phyloP scores from a whole-genome alignment of 495 filamentous ascomycete species.

The Tuber aestivum region DNA sequence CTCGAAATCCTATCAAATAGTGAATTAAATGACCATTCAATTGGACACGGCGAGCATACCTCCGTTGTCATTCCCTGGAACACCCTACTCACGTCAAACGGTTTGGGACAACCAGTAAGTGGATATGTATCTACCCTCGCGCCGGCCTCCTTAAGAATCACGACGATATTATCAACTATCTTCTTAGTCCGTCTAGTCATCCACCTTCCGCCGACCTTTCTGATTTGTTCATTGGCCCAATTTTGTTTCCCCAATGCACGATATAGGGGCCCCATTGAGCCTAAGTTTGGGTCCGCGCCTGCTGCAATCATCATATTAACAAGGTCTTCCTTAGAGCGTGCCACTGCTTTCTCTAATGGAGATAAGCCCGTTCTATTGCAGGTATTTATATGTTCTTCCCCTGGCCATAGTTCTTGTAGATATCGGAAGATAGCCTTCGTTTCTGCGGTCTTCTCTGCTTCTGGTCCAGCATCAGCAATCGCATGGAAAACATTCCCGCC shows the following conservation, averaged over 20 bases:
- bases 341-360: neutral
- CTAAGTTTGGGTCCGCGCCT: neutral
- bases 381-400: neutral
- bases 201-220: neutral
- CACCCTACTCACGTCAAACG: neutral
- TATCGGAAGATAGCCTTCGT: neutral
- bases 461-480: neutral
- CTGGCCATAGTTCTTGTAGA: neutral
- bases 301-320: slow-evolving; percentile 1
- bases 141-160: neutral
- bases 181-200: neutral
- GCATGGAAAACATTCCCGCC: neutral
- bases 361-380: neutral
- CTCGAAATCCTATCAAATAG: neutral
- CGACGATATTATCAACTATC: neutral
- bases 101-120: neutral
- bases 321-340: neutral
- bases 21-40: neutral
- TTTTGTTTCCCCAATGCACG: neutral
- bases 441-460: neutral
- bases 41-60: neutral
- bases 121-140: neutral
- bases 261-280: neutral
- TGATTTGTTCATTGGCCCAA: slow-evolving; percentile 1
- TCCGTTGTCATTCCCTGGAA: neutral